Evolutionary conservation across 257 asterid genomes (phyloP), one percentile per base, ranked within the genome.

Genomic region (Fraxinus quadrangulata): DNA sequence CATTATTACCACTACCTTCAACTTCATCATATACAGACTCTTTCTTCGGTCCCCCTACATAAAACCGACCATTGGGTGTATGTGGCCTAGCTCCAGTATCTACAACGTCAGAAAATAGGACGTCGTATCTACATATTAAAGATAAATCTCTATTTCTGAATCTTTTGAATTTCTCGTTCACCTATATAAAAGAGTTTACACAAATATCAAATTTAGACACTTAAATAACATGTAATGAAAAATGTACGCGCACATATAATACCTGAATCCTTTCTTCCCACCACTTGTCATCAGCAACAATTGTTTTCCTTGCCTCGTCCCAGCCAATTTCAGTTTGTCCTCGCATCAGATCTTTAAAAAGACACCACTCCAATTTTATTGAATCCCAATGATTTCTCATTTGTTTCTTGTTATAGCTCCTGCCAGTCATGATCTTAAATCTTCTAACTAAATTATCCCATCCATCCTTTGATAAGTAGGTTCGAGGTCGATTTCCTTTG

Each of bases 201-300:
- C 65, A 61, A 23, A 61, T 21, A 61, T 61, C 67, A 61, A 8
- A 23, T 61, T 61, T 4, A 59, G 31, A 61, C 5, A 61, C 31
- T 59, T 23, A 61, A 61, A 61, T 61, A 23, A n/a, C 13, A 10
- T 61, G 67, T 23, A 21, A 9, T 21, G 67, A 61, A 61, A 23
- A n/a, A 23, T 61, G 67, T 61, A 9, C 33, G 2, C 4, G 31
- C 13, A 23, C 14, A 10, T 23, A 21, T 23, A 61, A 23, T 61
- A 61, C 67, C 67, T 61, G 28, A 61, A 61, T 61, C 67, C 67
- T 61, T 61, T 61, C 67, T 61, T 59, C 67, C 67, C 67, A 59
- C 67, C 67, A 59, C 30, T 59, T 59, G 67, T 59, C 67, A 59
- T 59, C 67, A 59, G 67, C 67, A 59, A 59, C 67, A 1, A 59